Evolutionary conservation across 345 rosid genomes (phyloP).

Genomic region (Chamaenerion angustifolium): DNA sequence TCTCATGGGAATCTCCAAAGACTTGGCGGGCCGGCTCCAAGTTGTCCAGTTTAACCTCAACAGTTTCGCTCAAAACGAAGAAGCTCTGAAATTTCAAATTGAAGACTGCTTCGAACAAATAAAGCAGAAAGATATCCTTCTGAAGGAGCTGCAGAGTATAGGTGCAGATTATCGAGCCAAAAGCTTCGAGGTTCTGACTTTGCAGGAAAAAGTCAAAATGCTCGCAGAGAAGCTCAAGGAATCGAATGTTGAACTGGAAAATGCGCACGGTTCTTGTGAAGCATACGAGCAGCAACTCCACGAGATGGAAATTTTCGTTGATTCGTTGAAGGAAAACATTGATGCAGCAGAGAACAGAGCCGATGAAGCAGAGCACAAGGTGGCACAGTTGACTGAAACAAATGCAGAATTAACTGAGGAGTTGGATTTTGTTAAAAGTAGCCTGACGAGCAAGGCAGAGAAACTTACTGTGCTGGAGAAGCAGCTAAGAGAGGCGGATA

Average conservation of each 20-base stretch:
- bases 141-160: conserved; percentile 38
- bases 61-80: conserved; percentile 47
- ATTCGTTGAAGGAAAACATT: conserved; percentile 49
- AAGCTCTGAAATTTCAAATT: conserved; percentile 37
- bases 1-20: conserved; percentile 77
- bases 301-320: conserved; percentile 55
- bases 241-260: conserved; percentile 29
- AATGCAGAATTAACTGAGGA: conserved; percentile 74
- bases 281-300: conserved; percentile 51
- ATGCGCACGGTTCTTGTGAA: conserved; percentile 35
- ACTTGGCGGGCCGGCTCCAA: conserved; percentile 49
- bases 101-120: conserved; percentile 30
- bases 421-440: conserved; percentile 57
- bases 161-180: conserved; percentile 21
- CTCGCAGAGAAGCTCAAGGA: conserved; percentile 47
- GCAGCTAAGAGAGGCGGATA: conserved; percentile 60
- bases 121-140: conserved; percentile 26
- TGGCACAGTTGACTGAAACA: conserved; percentile 45
- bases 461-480: conserved; percentile 72
- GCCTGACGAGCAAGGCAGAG: conserved; percentile 38
- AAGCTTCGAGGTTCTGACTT: conserved; percentile 35
- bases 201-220: conserved; percentile 39
- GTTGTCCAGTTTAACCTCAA: conserved; percentile 54
- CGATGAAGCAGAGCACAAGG: conserved; percentile 58
- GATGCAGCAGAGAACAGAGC: conserved; percentile 61